phyloP scores from a whole-genome alignment of 208 protist species.

The Tritrichomonas musculus region DNA sequence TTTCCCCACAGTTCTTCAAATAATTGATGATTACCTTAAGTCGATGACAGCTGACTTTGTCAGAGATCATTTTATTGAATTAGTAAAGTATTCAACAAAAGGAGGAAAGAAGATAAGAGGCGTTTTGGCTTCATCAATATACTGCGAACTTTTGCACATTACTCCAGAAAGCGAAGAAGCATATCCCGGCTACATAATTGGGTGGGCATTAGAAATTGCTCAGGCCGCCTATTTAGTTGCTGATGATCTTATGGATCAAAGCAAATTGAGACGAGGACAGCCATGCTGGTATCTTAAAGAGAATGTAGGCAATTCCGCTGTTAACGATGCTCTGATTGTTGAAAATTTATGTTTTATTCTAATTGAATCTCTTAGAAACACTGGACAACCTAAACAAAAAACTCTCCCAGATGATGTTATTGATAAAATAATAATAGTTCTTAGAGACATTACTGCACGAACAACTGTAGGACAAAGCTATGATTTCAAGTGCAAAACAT shows the following conservation, averaged over 20 bases:
- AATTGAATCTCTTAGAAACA: conserved; percentile 24
- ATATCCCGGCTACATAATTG: not conserved
- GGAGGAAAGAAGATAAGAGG: not conserved
- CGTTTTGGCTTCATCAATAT: not conserved
- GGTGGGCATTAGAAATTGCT: not conserved
- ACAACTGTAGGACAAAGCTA: conserved; percentile 27
- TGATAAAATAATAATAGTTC: not conserved
- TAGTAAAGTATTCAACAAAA: not conserved
- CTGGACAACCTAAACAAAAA: too few relatives aligned
- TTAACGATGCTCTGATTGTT: conserved; percentile 57
- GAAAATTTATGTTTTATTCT: conserved; percentile 46
- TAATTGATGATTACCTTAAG: not conserved
- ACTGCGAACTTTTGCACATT: not conserved
- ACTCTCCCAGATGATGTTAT: not conserved
- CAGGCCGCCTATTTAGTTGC: conserved; percentile 58
- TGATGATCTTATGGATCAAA: conserved; percentile 63
- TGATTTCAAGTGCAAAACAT: not conserved
- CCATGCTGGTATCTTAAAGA: conserved; percentile 52
- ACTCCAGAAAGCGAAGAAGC: not conserved
- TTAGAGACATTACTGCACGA: not conserved
- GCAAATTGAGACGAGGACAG: conserved; percentile 54
- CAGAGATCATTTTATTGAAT: not conserved
- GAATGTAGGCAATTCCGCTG: conserved; percentile 41
- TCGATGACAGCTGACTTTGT: not conserved
- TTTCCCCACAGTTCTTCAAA: not conserved